Conservation (phyloP, 345 rosid genomes). For the Eucalyptus microcorys region DNA sequence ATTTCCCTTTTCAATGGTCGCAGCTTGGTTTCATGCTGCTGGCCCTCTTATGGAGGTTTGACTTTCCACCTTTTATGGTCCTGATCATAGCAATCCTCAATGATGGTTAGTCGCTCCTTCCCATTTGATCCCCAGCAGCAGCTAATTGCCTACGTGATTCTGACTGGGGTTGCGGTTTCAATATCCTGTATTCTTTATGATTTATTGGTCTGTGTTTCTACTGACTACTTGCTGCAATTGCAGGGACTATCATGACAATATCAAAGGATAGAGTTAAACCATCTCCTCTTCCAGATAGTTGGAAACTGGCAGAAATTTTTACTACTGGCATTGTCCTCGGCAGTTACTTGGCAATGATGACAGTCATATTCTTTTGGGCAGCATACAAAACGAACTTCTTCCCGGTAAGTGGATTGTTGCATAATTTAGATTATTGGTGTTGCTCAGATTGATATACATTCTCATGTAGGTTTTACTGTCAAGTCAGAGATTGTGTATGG, state of each 20-base stretch:
- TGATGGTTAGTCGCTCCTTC: slow-evolving; percentile 51
- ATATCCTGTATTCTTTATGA: background rate
- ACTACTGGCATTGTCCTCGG: slow-evolving; percentile 89
- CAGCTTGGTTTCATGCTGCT: slow-evolving; percentile 99
- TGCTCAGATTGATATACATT: background rate
- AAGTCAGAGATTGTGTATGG: background rate
- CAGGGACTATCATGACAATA: slow-evolving; percentile 98
- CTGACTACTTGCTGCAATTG: slow-evolving; percentile 7
- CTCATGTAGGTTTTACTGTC: background rate
- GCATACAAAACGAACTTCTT: slow-evolving; percentile 93
- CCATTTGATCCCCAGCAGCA: background rate
- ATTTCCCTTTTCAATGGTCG: background rate
- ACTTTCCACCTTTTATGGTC: slow-evolving; percentile 99
- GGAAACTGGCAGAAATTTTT: slow-evolving; percentile 95
- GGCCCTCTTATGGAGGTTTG: slow-evolving; percentile 95
- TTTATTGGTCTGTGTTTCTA: background rate
- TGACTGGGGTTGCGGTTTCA: background rate
- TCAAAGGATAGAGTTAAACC: slow-evolving; percentile 99
- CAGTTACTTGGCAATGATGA: slow-evolving; percentile 96
- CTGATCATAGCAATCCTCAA: slow-evolving; percentile 95
- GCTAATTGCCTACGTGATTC: background rate
- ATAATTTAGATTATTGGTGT: background rate
- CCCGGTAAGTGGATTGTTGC: slow-evolving; percentile 37
- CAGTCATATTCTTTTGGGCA: slow-evolving; percentile 95
- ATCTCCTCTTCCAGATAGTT: slow-evolving; percentile 97